Base-by-base conservation (phyloP, 2,329 filamentous ascomycete species). In the Blastomyces gilchristii region DNA sequence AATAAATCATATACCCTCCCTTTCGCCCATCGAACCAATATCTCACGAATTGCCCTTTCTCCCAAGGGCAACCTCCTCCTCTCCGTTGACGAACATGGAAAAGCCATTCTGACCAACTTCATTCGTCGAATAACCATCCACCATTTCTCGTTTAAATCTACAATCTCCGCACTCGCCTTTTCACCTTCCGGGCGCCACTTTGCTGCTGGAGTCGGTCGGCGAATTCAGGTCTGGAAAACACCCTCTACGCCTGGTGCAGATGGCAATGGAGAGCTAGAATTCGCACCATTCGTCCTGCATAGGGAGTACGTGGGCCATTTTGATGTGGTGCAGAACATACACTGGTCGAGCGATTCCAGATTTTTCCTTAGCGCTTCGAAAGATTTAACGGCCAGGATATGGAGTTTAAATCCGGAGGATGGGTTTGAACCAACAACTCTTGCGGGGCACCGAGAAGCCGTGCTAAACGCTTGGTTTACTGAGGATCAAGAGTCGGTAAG, bases 381-480 rank as follows among this genome's bases (percentile, higher is more conserved):
- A 73, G 94, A 99, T 72, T 77, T 97, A 75, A 97, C 92, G 0
- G 88, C 90, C 49, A 85, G 92, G 72, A 90, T 99, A 85, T 99
- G 93, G 93, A 97, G 92, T 73, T 79, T 97, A 68, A 84, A 95
- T 68, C 83, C 87, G 0, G 91, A 96, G 71, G 89, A 93, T 65
- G 90, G 88, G 1, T 97, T 97, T 75, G 85, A 86, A 59, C 91
- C 93, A 0, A 99, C 94, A 1, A 90, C 92, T 18, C 79, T 99
- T 65, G 88, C 91, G 3, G 94, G 94, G 1, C 95, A 99, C 76
- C 87, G 91, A 73, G 91, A 97, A 75, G 87, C 85, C 18, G 89
- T 99, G 2, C 83, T 95, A 62, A 90, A 88, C n/a, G 92, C 92
- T n/a, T 99, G 91, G 86, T 99, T 99, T 73, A 95, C 92, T 0